Evolutionary conservation across 495 filamentous ascomycete genomes (phyloP).

Genomic region (Clohesyomyces aquaticus): DNA sequence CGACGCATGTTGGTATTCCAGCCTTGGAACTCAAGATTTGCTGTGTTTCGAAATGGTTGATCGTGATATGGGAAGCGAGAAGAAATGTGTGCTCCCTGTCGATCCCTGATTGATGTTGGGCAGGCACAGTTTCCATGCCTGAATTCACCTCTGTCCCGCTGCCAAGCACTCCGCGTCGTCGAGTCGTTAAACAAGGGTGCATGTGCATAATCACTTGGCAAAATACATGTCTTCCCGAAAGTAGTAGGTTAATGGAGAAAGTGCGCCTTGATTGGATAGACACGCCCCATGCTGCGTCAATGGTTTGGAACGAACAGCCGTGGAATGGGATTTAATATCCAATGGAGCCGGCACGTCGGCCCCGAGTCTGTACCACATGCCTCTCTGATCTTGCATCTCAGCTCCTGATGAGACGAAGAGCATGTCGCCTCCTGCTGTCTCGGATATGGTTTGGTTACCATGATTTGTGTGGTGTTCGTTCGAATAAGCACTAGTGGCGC

Average conservation of each 20-base stretch:
- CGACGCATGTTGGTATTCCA: no score
- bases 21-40: neutral
- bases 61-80: neutral
- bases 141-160: no score
- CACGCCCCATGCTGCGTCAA: constrained; percentile 18
- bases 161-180: no score
- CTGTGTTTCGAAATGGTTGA: constrained; percentile 1
- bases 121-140: no score
- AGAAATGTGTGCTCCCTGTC: neutral
- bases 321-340: constrained; percentile 13
- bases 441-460: constrained; percentile 1
- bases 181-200: no score
- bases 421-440: neutral
- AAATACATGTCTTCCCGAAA: neutral
- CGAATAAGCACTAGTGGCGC: constrained; percentile 34
- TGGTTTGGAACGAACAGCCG: constrained; percentile 8
- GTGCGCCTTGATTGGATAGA: constrained; percentile 11
- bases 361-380: constrained; percentile 25
- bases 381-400: constrained; percentile 8
- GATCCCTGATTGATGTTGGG: no score
- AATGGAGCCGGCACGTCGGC: neutral
- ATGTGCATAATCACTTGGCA: neutral
- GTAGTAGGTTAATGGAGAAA: constrained; percentile 14
- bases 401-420: constrained; percentile 5
- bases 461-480: no score